These are phyloP conservation scores for Colletotrichum tofieldiae DNA, from an alignment of 2,329 filamentous ascomycete species.

Conservation along the genomic window DNA sequence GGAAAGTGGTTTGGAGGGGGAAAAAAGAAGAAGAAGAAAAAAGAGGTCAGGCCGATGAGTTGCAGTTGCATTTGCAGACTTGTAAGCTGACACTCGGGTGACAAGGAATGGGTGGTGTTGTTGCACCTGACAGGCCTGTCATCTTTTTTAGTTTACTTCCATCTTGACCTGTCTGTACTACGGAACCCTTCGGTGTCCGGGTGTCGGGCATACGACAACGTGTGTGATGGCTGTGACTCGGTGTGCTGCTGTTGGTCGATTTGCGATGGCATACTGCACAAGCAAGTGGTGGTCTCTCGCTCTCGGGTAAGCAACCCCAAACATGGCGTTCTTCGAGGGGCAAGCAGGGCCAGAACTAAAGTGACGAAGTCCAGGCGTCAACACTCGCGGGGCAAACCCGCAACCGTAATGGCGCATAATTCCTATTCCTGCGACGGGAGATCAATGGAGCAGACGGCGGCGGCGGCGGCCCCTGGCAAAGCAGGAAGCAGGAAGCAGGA, in stretches of 20 bases:
- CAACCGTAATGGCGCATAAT: background rate
- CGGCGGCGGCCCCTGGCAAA: background rate
- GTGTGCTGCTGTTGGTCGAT: background rate
- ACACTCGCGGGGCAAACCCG: background rate
- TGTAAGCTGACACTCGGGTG: slow-evolving; percentile 24
- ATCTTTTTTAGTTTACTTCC: background rate
- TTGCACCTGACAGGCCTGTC: background rate
- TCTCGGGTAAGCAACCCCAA: slow-evolving; percentile 3
- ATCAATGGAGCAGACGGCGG: too few relatives aligned
- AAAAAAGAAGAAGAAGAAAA: background rate
- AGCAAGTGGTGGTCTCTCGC: background rate
- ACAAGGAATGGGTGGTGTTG: slow-evolving; percentile 6
- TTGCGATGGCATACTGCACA: background rate
- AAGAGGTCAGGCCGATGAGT: background rate
- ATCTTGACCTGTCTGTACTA: background rate
- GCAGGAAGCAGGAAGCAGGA: background rate
- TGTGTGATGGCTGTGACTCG: slow-evolving; percentile 18
- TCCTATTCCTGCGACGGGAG: background rate
- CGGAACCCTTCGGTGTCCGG: slow-evolving; percentile 11
- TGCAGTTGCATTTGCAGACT: background rate
- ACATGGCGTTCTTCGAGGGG: background rate
- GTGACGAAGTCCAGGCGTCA: background rate
- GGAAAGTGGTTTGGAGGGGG: background rate
- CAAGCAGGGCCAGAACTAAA: background rate
- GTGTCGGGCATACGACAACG: slow-evolving; percentile 7